These are phyloP conservation scores for Paracoccidioides lutzii DNA, from an alignment of 2,329 filamentous ascomycete species.

Conservation along the genomic window DNA sequence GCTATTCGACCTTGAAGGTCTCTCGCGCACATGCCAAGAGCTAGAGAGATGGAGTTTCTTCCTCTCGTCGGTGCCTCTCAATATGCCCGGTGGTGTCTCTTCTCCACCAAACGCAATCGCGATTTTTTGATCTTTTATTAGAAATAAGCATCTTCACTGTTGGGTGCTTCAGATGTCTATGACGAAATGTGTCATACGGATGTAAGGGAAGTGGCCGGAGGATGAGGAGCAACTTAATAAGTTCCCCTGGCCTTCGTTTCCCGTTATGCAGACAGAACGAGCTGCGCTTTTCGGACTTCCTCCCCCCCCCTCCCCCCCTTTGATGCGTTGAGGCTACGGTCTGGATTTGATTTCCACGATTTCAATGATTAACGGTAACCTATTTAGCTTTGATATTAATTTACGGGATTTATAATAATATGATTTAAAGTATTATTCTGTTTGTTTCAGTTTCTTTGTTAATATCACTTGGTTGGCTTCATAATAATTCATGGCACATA, in stretches of 20 bases:
- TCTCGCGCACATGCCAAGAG: conserved; percentile 25
- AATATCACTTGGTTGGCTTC: neutral
- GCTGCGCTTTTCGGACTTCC: no score
- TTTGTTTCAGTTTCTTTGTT: neutral
- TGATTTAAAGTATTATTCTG: neutral
- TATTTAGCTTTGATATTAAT: neutral
- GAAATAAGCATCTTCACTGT: neutral
- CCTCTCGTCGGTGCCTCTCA: conserved; percentile 37
- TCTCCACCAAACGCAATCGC: conserved; percentile 36
- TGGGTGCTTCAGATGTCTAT: neutral
- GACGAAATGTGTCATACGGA: neutral
- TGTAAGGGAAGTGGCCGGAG: neutral
- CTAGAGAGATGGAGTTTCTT: conserved; percentile 38
- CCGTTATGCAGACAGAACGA: no score
- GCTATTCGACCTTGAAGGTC: conserved; percentile 34
- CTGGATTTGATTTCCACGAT: neutral
- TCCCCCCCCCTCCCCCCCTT: no score
- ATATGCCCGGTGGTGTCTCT: conserved; percentile 36
- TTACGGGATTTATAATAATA: neutral
- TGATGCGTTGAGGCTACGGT: no score
- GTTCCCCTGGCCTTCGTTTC: neutral
- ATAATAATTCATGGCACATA: neutral
- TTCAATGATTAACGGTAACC: neutral
- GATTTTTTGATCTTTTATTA: conserved; percentile 26
- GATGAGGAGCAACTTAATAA: neutral